phyloP scores from a whole-genome alignment of 2,329 filamentous ascomycete species.

The Trichophyton verrucosum region DNA sequence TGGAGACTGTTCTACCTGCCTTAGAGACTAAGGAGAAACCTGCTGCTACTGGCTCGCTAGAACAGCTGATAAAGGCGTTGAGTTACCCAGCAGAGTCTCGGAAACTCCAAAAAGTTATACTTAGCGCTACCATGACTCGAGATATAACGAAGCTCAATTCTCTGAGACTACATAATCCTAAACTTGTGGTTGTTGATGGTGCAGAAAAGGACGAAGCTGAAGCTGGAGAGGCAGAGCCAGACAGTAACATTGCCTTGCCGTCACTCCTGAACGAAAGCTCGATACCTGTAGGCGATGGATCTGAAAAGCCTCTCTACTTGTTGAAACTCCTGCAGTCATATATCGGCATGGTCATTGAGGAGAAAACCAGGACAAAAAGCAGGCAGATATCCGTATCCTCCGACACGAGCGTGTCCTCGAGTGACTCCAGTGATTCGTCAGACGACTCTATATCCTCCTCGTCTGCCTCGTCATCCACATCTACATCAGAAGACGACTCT shows the following conservation, averaged over 20 bases:
- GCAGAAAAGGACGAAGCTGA: slow-evolving; percentile 18
- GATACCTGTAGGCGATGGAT: slow-evolving; percentile 55
- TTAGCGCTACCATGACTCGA: slow-evolving; percentile 85
- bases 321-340: slow-evolving; percentile 53
- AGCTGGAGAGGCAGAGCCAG: slow-evolving; percentile 7
- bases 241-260: slow-evolving; percentile 39
- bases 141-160: slow-evolving; percentile 69
- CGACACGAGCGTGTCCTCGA: slow-evolving; percentile 14
- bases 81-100: slow-evolving; percentile 29
- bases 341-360: slow-evolving; percentile 18
- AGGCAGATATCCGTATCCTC: neutral
- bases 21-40: slow-evolving; percentile 43
- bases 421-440: slow-evolving; percentile 21
- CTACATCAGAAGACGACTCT: slow-evolving; percentile 16
- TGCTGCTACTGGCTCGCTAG: slow-evolving; percentile 35
- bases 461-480: slow-evolving; percentile 8
- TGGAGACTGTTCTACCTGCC: slow-evolving; percentile 53
- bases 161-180: slow-evolving; percentile 60
- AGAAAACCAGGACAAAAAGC: neutral
- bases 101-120: slow-evolving; percentile 62
- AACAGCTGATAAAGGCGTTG: slow-evolving; percentile 22
- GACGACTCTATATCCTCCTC: slow-evolving; percentile 22
- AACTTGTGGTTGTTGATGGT: slow-evolving; percentile 61
- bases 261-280: slow-evolving; percentile 50
- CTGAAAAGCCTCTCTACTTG: slow-evolving; percentile 73